Conservation (phyloP, 2,329 filamentous ascomycete species). For the Fusarium staphyleae region DNA sequence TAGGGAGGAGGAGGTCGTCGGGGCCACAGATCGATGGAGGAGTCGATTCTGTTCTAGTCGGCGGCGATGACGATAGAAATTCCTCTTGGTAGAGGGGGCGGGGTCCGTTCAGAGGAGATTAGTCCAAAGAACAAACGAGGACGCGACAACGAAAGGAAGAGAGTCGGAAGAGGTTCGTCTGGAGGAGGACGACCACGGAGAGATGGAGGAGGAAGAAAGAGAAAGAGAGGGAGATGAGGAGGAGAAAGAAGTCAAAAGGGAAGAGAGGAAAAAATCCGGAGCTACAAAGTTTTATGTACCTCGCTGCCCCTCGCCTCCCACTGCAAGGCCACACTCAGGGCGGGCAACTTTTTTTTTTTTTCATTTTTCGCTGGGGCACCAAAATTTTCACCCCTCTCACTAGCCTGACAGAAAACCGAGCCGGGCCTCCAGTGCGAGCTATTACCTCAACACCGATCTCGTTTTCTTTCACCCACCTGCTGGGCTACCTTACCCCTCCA, state of each 20-base stretch:
- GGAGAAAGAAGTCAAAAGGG: conserved; percentile 40
- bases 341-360: conserved; percentile 45
- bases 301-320: conserved; percentile 25
- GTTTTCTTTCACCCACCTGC: conserved; percentile 20
- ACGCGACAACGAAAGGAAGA: conserved; percentile 37
- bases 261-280: conserved; percentile 42
- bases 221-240: conserved; percentile 44
- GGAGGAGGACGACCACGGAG: conserved; percentile 53
- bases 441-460: conserved; percentile 30
- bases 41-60: conserved; percentile 51
- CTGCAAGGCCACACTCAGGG: background rate
- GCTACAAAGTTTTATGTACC: conserved; percentile 46
- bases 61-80: conserved; percentile 48
- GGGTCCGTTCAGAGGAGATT: conserved; percentile 46
- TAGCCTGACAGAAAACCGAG: too few relatives aligned
- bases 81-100: conserved; percentile 44
- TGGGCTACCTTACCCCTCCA: conserved; percentile 35
- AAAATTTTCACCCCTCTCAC: too few relatives aligned
- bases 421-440: conserved; percentile 6
- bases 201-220: conserved; percentile 46
- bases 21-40: conserved; percentile 51
- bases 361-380: conserved; percentile 19
- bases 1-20: conserved; percentile 38
- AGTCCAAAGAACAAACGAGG: conserved; percentile 47
- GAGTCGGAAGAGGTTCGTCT: conserved; percentile 48